Evolutionary conservation across 106 monocot species (phyloP).

Genomic region (Acanthochlamys bracteata): DNA sequence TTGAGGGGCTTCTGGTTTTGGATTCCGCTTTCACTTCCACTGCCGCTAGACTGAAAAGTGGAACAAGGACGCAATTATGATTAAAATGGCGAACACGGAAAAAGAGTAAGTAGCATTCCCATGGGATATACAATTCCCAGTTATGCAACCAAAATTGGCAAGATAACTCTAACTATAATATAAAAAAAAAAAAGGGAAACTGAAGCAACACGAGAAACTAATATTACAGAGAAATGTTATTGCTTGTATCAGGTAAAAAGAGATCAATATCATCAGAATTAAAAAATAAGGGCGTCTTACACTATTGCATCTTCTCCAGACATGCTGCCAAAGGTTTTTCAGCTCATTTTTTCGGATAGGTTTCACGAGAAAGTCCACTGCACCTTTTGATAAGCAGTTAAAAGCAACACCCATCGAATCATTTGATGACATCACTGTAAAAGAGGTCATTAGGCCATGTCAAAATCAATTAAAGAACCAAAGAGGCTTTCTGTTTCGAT

Average conservation of each 20-base stretch:
- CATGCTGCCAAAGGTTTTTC: conserved; percentile 98
- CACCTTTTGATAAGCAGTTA: conserved; percentile 94
- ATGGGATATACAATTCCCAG: background rate
- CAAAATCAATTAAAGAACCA: background rate
- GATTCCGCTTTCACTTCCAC: conserved; percentile 91
- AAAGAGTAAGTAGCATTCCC: background rate
- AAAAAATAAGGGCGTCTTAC: conserved; percentile 12
- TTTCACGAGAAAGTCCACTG: conserved; percentile 97
- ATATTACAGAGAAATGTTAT: background rate
- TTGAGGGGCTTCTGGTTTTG: conserved; percentile 58
- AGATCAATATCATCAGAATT: background rate
- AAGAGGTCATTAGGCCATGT: conserved; percentile 24
- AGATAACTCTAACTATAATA: no score
- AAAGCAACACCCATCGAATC: conserved; percentile 93
- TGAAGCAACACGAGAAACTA: no score
- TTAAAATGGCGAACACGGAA: conserved; percentile 4
- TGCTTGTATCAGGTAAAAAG: background rate
- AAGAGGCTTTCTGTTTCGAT: background rate
- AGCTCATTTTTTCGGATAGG: conserved; percentile 96
- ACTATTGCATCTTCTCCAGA: conserved; percentile 82
- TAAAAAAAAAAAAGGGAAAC: no score
- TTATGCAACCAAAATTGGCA: no score
- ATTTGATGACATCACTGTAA: conserved; percentile 98
- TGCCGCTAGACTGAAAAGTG: conserved; percentile 72
- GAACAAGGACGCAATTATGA: conserved; percentile 10